phyloP scores from a whole-genome alignment of 495 filamentous ascomycete species.

The Friedmanniomyces endolithicus region DNA sequence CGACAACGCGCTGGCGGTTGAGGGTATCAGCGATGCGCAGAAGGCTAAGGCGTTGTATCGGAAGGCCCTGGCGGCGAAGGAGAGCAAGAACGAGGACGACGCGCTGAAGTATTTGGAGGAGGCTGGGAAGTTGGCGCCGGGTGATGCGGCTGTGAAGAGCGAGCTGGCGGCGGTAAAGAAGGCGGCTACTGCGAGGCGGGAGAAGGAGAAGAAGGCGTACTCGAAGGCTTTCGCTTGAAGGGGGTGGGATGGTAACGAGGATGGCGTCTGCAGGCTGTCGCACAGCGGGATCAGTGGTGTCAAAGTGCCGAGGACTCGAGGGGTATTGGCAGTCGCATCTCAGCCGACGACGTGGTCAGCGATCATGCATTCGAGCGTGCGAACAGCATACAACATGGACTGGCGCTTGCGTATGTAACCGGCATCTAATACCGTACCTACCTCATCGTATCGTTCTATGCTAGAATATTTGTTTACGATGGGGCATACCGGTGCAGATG shows the following conservation, averaged over 20 bases:
- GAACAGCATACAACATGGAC: neutral
- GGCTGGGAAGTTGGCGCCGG: constrained; percentile 61
- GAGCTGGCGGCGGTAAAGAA: constrained; percentile 69
- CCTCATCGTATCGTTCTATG: neutral
- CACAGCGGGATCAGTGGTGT: too few relatives aligned
- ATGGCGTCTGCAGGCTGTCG: too few relatives aligned
- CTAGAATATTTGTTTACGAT: too few relatives aligned
- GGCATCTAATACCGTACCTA: neutral
- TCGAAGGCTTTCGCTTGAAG: constrained; percentile 65
- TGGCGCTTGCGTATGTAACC: neutral
- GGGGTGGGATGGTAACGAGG: neutral
- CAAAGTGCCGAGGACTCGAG: too few relatives aligned
- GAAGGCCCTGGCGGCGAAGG: constrained; percentile 57
- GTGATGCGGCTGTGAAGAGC: constrained; percentile 60
- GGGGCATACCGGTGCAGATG: too few relatives aligned
- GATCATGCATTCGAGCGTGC: neutral
- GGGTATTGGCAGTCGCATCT: too few relatives aligned
- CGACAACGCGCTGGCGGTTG: constrained; percentile 57
- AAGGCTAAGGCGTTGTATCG: constrained; percentile 81
- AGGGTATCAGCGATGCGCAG: constrained; percentile 57
- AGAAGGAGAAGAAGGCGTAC: constrained; percentile 81
- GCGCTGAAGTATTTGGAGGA: constrained; percentile 67
- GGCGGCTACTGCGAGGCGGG: constrained; percentile 53
- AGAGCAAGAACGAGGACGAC: constrained; percentile 73
- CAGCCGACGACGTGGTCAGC: neutral